phyloP scores from a whole-genome alignment of 2,329 filamentous ascomycete species.

The Didymella exigua region DNA sequence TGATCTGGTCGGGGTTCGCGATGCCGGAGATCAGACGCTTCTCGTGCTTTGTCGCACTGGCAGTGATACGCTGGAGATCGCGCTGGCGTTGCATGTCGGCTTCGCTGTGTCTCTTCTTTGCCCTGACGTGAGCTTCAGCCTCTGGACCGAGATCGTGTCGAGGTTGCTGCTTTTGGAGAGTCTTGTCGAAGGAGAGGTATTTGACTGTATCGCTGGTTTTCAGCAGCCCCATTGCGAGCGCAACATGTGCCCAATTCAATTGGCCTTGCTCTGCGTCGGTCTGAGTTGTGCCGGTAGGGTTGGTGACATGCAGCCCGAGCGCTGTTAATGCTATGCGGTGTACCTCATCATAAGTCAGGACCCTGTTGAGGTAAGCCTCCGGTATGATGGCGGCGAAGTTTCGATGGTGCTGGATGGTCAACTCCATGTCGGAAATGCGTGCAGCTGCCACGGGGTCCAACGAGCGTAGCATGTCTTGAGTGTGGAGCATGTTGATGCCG shows the following conservation, averaged over 20 bases:
- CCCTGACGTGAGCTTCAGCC: conserved; percentile 13
- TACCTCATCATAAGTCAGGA: conserved; percentile 65
- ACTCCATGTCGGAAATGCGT: conserved; percentile 32
- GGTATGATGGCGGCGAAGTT: conserved; percentile 32
- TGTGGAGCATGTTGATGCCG: conserved; percentile 68
- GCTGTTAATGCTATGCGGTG: conserved; percentile 64
- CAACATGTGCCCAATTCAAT: conserved; percentile 51
- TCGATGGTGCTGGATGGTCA: conserved; percentile 22
- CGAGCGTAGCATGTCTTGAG: conserved; percentile 65
- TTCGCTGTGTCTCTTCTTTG: conserved; percentile 19
- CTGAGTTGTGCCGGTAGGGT: conserved; percentile 14
- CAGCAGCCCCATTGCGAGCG: conserved; percentile 51
- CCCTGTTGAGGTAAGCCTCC: conserved; percentile 49
- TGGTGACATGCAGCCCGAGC: conserved; percentile 51
- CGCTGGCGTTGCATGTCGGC: conserved; percentile 52
- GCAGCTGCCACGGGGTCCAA: conserved; percentile 46
- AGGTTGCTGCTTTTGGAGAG: conserved; percentile 12
- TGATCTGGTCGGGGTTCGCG: conserved; percentile 79
- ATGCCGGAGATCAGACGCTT: conserved; percentile 82
- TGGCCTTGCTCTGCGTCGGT: conserved; percentile 13
- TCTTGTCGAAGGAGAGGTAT: conserved; percentile 42
- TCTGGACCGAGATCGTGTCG: conserved; percentile 8
- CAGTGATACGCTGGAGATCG: conserved; percentile 54
- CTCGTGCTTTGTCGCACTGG: conserved; percentile 71
- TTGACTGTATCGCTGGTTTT: conserved; percentile 56